Base-by-base conservation (phyloP, 371 early-diverging fungal genomes). In the Chytridium lagenaria region DNA sequence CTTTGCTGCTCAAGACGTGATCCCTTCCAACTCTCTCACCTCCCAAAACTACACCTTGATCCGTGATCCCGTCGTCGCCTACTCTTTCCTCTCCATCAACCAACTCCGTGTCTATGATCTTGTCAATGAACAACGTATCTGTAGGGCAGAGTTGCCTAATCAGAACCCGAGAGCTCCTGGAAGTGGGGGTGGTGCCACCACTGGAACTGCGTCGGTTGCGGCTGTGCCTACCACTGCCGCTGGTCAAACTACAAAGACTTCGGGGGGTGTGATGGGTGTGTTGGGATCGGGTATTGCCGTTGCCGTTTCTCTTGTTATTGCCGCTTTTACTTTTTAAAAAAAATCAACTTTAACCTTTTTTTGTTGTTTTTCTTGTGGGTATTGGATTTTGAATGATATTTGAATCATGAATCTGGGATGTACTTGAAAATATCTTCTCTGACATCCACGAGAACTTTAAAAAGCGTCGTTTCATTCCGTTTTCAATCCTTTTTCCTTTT, bases 11-110 rank as follows among this genome's bases (percentile, higher is more conserved):
- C 34, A 23, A 10, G 61, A 61, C 23, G 61, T 61, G 7, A 61
- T 61, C 37, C 61, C 61, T 23, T 16, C 31, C n/a, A 61, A 61
- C 61, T 28, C 34, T 33, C 7, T 31, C 10, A 34, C 16, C 16
- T 34, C 34, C 19, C 61, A 37, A 31, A 31, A 31, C 19, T 61
- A 61, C 61, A 33, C 61, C 36, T 34, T 61, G 34, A 16, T 37
- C 36, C 7, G 5, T 10, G 37, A 31, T 10, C 36, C 61, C 36
- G 3, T 15, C 30, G 36, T 37, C 36, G 61, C 61, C 37, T 61
- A 61, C 61, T 61, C 61, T 15, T 61, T 61, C 61, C 10, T 34
- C 61, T 61, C 61, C 61, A 61, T 61, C 61, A 61, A 61, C 36
- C 34, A 61, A 34, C 7, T 61, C 61, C 61, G 61, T 23, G 61